Conservation (phyloP, 2,329 filamentous ascomycete genomes). For the Magnaporthales sp. region DNA sequence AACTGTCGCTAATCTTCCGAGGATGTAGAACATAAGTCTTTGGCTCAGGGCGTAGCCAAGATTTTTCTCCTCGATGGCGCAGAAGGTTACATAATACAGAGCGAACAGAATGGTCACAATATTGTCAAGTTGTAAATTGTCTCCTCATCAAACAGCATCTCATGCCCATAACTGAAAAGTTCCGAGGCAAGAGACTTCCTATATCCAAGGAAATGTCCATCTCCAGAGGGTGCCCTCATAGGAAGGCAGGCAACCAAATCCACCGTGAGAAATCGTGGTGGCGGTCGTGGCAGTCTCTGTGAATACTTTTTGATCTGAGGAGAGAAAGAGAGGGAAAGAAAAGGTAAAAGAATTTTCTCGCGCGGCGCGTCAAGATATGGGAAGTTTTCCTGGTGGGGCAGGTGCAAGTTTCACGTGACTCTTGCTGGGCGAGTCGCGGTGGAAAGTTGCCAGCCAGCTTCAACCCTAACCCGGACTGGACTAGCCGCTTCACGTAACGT, state of each 20-base stretch:
- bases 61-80: not conserved
- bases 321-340: constrained; percentile 28
- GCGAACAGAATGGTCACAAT: not conserved
- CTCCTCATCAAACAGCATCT: constrained; percentile 53
- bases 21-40: too few relatives aligned
- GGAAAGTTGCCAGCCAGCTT: too few relatives aligned
- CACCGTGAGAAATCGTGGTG: constrained; percentile 47
- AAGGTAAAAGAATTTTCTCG: constrained; percentile 8
- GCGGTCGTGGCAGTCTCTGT: constrained; percentile 56
- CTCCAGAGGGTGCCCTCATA: constrained; percentile 35
- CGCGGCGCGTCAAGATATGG: constrained; percentile 1
- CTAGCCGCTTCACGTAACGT: not conserved
- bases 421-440: not conserved
- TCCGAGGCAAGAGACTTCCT: constrained; percentile 50
- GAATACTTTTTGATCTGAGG: constrained; percentile 52
- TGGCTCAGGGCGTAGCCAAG: too few relatives aligned
- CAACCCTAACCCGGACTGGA: not conserved
- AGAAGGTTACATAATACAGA: not conserved
- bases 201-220: constrained; percentile 45
- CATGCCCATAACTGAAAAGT: constrained; percentile 32
- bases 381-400: not conserved
- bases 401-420: not conserved
- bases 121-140: constrained; percentile 27
- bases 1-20: too few relatives aligned
- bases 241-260: constrained; percentile 44